These are phyloP conservation scores for Cyanodermella asteris DNA, from an alignment of 2,329 filamentous ascomycete genomes.

Conservation along the genomic window DNA sequence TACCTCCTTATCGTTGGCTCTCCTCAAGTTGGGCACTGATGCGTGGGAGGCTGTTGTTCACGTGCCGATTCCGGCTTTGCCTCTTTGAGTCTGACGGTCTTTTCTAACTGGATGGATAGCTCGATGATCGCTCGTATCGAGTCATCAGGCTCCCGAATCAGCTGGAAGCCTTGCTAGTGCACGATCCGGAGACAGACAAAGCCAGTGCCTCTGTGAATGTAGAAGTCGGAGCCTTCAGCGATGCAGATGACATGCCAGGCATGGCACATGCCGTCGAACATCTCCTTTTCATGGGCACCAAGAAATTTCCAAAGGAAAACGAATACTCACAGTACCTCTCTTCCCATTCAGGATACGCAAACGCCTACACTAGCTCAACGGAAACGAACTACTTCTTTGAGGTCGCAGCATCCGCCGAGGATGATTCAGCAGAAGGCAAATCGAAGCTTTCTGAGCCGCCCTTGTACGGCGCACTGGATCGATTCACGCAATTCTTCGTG, in stretches of 20 bases:
- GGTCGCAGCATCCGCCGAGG: conserved; percentile 52
- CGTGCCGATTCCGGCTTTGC: conserved; percentile 4
- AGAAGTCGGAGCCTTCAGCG: conserved; percentile 88
- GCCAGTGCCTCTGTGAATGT: conserved; percentile 88
- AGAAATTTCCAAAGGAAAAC: conserved; percentile 92
- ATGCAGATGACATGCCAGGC: conserved; percentile 73
- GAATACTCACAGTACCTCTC: conserved; percentile 88
- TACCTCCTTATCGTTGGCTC: too few species aligned
- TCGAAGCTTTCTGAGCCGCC: conserved; percentile 18
- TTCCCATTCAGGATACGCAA: conserved; percentile 73
- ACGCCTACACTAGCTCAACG: conserved; percentile 81
- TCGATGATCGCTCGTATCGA: conserved; percentile 38
- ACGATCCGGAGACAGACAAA: conserved; percentile 90
- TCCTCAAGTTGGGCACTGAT: too few species aligned
- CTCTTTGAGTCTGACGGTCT: conserved; percentile 1
- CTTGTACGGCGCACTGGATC: conserved; percentile 63
- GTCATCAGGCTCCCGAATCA: conserved; percentile 70
- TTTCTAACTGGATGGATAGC: too few species aligned
- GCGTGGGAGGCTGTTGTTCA: too few species aligned
- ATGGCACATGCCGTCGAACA: conserved; percentile 95
- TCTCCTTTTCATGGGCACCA: conserved; percentile 92
- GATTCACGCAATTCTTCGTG: conserved; percentile 88
- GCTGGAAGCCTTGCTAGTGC: conserved; percentile 76
- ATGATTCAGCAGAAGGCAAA: conserved; percentile 13
- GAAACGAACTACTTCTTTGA: conserved; percentile 98